Evolutionary conservation across 176 grass and related monocot genomes (phyloP), one percentile per base, ranked within the genome.

Genomic region (Juncus inflexus): DNA sequence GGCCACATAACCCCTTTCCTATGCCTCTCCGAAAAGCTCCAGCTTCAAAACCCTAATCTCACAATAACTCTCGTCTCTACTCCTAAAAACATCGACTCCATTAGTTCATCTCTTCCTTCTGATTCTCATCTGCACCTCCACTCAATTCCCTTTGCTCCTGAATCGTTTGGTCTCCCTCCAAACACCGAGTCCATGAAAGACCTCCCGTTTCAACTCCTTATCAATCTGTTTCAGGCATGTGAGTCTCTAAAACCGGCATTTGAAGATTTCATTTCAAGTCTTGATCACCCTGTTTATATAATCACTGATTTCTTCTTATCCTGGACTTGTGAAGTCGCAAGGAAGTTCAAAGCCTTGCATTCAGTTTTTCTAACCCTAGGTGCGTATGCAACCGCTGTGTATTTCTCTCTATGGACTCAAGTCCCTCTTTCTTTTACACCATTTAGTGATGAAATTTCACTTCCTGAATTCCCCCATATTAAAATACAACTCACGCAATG

Each of bases 91-190:
- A 60, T 73, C 12, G 40, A n/a, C 57, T 47, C 12, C 2, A 9
- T 73, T 16, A 58, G 37, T 4, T 60, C 52, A 14, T 15, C 52
- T 19, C 9, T 62, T 0, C 59, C 59, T 62, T 61, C 62, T 15
- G 7, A 37, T 3, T 9, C 58, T 37, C 16, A 12, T 49, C 6
- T 69, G 40, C 11, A 10, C 9, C 69, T 63, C 76, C 71, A 74
- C 64, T 55, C 52, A 2, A 5, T 80, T 11, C 73, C 72, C 9
- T 81, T 85, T 62, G 49, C 10, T 12, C 66, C 83, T 13, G 53
- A 54, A 9, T 61, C 69, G 43, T 73, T 80, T 73, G 77, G 83
- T n/a, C 77, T 85, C 2, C 83, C 83, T 10, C 19, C 60, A 1
- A 63, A 43, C n/a, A 55, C 37, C 8, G 83, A 85, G 66, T 80